A percentile compares a stretch with the other conserved stretches of the same genome.
phyloP scores from a whole-genome alignment of 139 green algal species.

The Chlorella sp. region DNA sequence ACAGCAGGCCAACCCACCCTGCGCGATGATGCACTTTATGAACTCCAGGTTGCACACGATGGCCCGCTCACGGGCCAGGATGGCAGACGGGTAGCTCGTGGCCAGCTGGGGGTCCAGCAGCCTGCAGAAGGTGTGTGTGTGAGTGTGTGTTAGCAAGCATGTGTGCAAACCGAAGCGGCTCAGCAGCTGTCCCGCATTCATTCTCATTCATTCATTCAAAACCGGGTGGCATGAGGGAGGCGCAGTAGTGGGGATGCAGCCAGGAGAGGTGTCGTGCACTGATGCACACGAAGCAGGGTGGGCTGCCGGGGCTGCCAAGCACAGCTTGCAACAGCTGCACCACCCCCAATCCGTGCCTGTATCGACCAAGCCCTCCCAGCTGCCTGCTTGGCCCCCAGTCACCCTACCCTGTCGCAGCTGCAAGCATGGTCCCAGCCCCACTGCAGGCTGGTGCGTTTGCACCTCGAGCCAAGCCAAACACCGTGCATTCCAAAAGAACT shows the following conservation, averaged over 20 bases:
- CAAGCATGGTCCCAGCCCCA: not conserved
- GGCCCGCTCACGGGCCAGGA: constrained; percentile 51
- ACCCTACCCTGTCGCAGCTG: too few relatives aligned
- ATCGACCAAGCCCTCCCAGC: too few relatives aligned
- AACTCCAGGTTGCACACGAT: constrained; percentile 60
- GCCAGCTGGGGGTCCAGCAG: constrained; percentile 56
- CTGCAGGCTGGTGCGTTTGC: not conserved
- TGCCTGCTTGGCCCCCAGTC: too few relatives aligned
- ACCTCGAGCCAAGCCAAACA: too few relatives aligned
- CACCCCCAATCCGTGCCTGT: too few relatives aligned
- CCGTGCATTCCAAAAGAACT: too few relatives aligned
- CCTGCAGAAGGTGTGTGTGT: not conserved
- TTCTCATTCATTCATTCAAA: too few relatives aligned
- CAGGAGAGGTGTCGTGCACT: not conserved
- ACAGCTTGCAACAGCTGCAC: too few relatives aligned
- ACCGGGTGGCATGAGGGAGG: too few relatives aligned
- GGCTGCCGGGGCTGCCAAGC: too few relatives aligned
- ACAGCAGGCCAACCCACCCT: not conserved
- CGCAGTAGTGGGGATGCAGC: not conserved
- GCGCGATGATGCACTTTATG: constrained; percentile 52
- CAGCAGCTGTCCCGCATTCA: too few relatives aligned
- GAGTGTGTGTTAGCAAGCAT: not conserved
- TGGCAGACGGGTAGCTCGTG: constrained; percentile 58
- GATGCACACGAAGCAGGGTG: not conserved
- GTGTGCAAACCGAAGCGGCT: too few relatives aligned